phyloP scores from a whole-genome alignment of 495 filamentous ascomycete species.

The Penicillium samsonianum region DNA sequence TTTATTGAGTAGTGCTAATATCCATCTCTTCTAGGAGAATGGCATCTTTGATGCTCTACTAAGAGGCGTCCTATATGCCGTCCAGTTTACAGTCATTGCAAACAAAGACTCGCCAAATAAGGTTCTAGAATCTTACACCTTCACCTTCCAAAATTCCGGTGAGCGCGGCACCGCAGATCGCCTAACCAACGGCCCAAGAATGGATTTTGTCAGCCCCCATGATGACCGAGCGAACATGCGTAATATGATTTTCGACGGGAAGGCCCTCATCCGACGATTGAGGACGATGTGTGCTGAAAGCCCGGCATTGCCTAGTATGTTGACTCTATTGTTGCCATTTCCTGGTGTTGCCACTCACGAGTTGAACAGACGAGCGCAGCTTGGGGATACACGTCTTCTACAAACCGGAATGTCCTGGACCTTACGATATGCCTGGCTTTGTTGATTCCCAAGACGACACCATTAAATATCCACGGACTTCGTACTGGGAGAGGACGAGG shows the following conservation, averaged over 20 bases:
- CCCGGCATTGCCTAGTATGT: not conserved
- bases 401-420: not conserved
- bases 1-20: no score
- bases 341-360: not conserved
- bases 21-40: no score
- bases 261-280: not conserved
- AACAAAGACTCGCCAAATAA: no score
- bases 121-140: no score
- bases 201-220: not conserved
- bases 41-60: no score
- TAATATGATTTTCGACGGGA: not conserved
- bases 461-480: not conserved
- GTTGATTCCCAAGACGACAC: not conserved
- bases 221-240: not conserved
- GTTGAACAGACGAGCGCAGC: not conserved
- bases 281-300: not conserved
- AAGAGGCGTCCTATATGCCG: no score
- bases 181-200: not conserved
- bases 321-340: not conserved
- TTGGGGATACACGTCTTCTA: not conserved
- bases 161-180: not conserved
- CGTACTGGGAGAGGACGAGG: not conserved
- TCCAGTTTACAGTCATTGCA: no score
- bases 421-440: not conserved
- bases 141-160: conserved; percentile 5